Conservation (phyloP, 225 moss, liverwort and hornwort genomes). For the Marchantia paleacea region DNA sequence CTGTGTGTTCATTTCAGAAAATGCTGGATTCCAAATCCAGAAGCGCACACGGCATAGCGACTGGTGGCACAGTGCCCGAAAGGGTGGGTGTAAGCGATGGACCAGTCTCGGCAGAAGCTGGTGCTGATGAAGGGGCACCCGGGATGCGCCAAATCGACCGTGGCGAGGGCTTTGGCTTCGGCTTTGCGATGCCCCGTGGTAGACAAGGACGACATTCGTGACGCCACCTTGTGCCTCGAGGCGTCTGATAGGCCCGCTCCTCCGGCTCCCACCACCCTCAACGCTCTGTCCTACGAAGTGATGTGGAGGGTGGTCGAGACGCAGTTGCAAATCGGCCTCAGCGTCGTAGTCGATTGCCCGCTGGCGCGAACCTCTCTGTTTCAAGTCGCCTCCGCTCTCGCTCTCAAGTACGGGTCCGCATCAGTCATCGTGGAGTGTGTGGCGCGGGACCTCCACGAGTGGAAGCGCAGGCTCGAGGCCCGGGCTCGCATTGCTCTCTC, state of each 20-base stretch:
- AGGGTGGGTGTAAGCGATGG: not conserved
- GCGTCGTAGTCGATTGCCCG: slow-evolving; percentile 64
- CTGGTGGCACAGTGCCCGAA: not conserved
- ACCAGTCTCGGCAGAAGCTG: slow-evolving; percentile 19
- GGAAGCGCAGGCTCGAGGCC: slow-evolving; percentile 55
- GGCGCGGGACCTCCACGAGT: slow-evolving; percentile 42
- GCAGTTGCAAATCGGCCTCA: slow-evolving; percentile 54
- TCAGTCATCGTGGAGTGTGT: slow-evolving; percentile 61
- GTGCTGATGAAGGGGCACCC: slow-evolving; percentile 76
- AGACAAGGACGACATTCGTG: slow-evolving; percentile 75
- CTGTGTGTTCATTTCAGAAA: too few relatives aligned
- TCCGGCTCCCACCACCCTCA: slow-evolving; percentile 51
- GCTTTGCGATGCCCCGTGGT: slow-evolving; percentile 54
- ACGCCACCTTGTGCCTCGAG: slow-evolving; percentile 56
- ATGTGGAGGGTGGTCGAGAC: slow-evolving; percentile 68
- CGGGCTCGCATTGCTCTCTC: slow-evolving; percentile 44
- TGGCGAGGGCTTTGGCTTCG: slow-evolving; percentile 50
- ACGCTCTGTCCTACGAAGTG: slow-evolving; percentile 55
- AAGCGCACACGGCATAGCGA: too few relatives aligned
- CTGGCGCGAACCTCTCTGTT: slow-evolving; percentile 52
- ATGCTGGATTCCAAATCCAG: too few relatives aligned
- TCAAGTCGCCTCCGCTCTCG: slow-evolving; percentile 35
- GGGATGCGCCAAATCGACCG: slow-evolving; percentile 57
- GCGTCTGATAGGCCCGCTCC: slow-evolving; percentile 41
- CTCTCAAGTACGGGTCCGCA: slow-evolving; percentile 25